phyloP scores from a whole-genome alignment of 768 basidiomycete genomes.

The Serendipita vermifera region DNA sequence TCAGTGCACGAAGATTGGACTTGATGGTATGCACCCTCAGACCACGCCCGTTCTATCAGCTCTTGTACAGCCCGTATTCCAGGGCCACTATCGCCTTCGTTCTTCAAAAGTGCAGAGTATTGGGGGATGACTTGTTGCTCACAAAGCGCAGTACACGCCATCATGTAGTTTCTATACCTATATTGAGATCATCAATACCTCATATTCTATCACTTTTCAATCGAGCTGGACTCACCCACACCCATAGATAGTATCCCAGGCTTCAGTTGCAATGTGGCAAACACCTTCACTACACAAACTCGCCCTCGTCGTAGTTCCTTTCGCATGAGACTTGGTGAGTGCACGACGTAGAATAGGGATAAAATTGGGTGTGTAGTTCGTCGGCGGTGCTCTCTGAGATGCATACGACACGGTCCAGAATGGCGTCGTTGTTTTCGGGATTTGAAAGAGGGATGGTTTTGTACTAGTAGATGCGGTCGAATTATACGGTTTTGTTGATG shows the following conservation, averaged over 20 bases:
- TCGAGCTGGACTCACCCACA: slow-evolving; percentile 41
- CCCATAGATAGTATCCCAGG: slow-evolving; percentile 58
- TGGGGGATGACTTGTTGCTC: slow-evolving; percentile 45
- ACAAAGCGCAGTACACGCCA: slow-evolving; percentile 62
- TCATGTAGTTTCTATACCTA: slow-evolving; percentile 75
- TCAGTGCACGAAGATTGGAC: neutral
- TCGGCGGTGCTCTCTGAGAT: slow-evolving; percentile 33
- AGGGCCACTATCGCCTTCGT: slow-evolving; percentile 47
- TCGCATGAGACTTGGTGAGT: slow-evolving; percentile 38
- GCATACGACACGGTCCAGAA: slow-evolving; percentile 56
- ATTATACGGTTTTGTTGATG: neutral
- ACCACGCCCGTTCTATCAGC: slow-evolving; percentile 79
- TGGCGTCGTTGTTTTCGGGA: neutral
- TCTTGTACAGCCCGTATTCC: slow-evolving; percentile 60
- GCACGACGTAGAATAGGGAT: slow-evolving; percentile 49
- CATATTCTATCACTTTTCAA: slow-evolving; percentile 13
- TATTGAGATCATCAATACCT: slow-evolving; percentile 2
- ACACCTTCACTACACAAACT: slow-evolving; percentile 49
- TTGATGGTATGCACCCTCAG: slow-evolving; percentile 34
- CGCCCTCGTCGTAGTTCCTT: slow-evolving; percentile 40
- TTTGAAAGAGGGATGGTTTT: neutral
- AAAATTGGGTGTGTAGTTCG: slow-evolving; percentile 59
- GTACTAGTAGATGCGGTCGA: neutral
- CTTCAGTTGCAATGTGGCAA: slow-evolving; percentile 45
- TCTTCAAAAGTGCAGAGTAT: slow-evolving; percentile 47